Percentiles rank a stretch among this genome's conserved stretches.
Evolutionary conservation across 805 yeast genomes (phyloP).

Genomic region (Naumovozyma castellii): DNA sequence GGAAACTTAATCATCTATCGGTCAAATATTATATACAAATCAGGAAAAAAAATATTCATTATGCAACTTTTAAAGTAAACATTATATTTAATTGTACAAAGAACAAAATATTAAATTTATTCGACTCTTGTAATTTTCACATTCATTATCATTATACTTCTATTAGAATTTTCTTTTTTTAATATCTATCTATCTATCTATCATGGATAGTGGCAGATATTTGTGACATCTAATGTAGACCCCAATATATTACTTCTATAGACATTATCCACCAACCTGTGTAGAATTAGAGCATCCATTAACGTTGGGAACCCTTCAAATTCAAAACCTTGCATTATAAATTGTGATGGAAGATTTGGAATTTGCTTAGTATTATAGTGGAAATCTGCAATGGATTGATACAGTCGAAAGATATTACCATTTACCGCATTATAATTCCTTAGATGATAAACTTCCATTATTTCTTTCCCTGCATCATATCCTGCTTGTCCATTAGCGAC

Average conservation of each 20-base stretch:
- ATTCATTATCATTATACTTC: neutral
- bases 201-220: conserved; percentile 7
- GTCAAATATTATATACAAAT: no score
- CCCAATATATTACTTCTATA: conserved; percentile 18
- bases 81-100: no score
- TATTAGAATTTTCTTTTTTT: neutral
- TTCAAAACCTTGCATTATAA: conserved; percentile 21
- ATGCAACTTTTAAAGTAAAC: no score
- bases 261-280: conserved; percentile 21
- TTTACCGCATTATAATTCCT: conserved; percentile 26
- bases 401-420: conserved; percentile 25
- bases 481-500: conserved; percentile 4
- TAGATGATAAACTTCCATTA: conserved; percentile 27
- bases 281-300: conserved; percentile 20
- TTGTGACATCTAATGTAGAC: conserved; percentile 14
- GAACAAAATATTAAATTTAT: no score
- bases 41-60: no score
- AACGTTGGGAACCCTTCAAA: conserved; percentile 28
- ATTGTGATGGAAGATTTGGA: conserved; percentile 16
- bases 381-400: conserved; percentile 26
- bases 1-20: no score
- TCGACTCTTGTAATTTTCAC: no score
- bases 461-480: conserved; percentile 20
- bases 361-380: conserved; percentile 21
- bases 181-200: no score